phyloP scores from a whole-genome alignment of 2,329 filamentous ascomycete species.

The Orbilia ellipsospora region DNA sequence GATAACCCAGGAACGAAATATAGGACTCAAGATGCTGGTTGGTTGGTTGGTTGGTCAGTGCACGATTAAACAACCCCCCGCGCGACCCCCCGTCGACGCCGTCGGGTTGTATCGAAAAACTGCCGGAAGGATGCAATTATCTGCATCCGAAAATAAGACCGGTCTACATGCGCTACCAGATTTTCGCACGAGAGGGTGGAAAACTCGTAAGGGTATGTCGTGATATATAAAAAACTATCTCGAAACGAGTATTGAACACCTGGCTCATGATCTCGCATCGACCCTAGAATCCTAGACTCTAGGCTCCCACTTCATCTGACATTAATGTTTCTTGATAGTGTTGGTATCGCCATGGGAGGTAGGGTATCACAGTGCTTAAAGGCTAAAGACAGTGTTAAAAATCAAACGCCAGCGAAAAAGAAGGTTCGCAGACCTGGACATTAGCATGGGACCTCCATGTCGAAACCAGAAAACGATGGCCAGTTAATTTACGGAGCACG shows the following conservation, averaged over 20 bases:
- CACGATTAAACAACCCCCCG: neutral
- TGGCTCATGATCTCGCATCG: neutral
- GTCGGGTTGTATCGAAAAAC: slow-evolving; percentile 34
- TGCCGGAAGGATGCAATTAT: slow-evolving; percentile 22
- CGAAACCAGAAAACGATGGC: no score
- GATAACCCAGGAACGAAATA: neutral
- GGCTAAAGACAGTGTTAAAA: slow-evolving; percentile 4
- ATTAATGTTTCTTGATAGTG: neutral
- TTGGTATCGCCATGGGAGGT: neutral
- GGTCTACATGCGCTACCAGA: no score
- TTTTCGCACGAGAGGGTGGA: no score
- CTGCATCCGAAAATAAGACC: no score
- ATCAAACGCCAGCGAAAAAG: no score
- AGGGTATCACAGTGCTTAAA: slow-evolving; percentile 8
- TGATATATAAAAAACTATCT: slow-evolving; percentile 4
- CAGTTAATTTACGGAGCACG: no score
- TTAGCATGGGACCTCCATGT: no score
- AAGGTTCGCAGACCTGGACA: no score
- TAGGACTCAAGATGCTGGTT: neutral
- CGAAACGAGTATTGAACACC: neutral
- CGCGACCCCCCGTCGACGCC: neutral
- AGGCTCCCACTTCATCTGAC: slow-evolving; percentile 7
- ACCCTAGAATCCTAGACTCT: neutral
- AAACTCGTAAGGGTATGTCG: no score
- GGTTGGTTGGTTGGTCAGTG: neutral